These are phyloP conservation scores for Domatiomyces globalis DNA, from an alignment of 2,329 filamentous ascomycete genomes.

Conservation along the genomic window DNA sequence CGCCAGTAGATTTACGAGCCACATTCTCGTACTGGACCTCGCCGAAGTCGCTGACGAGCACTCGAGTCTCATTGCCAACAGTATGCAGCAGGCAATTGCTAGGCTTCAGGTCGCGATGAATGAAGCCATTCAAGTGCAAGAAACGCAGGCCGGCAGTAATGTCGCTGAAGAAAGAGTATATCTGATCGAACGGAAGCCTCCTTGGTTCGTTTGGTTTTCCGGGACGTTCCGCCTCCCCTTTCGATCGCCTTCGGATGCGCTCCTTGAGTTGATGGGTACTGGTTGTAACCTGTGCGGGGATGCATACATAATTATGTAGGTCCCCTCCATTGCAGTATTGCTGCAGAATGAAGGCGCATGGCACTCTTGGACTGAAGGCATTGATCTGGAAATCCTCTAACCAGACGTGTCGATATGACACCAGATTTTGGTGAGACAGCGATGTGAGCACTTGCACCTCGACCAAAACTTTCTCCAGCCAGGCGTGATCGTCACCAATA, in stretches of 20 bases:
- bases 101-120: slow-evolving; percentile 90
- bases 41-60: slow-evolving; percentile 93
- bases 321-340: slow-evolving; percentile 96
- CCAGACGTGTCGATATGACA: slow-evolving; percentile 96
- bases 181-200: slow-evolving; percentile 66
- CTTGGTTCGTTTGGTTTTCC: slow-evolving; percentile 30
- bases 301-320: slow-evolving; percentile 73
- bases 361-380: slow-evolving; percentile 77
- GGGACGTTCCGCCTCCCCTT: slow-evolving; percentile 42
- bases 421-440: slow-evolving; percentile 84
- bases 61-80: slow-evolving; percentile 55
- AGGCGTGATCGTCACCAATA: slow-evolving; percentile 83
- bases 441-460: slow-evolving; percentile 89
- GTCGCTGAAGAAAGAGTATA: slow-evolving; percentile 92
- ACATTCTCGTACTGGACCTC: slow-evolving; percentile 80
- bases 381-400: slow-evolving; percentile 75
- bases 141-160: slow-evolving; percentile 86
- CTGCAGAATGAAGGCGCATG: slow-evolving; percentile 91
- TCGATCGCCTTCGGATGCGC: slow-evolving; percentile 67
- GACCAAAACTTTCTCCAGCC: slow-evolving; percentile 85
- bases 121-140: slow-evolving; percentile 80
- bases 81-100: slow-evolving; percentile 85
- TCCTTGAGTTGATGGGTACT: slow-evolving; percentile 83
- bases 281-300: slow-evolving; percentile 44
- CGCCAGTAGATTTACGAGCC: slow-evolving; percentile 74